Evolutionary conservation across 75 land plant genomes (phyloP).

Genomic region (Azolla pinnata): DNA sequence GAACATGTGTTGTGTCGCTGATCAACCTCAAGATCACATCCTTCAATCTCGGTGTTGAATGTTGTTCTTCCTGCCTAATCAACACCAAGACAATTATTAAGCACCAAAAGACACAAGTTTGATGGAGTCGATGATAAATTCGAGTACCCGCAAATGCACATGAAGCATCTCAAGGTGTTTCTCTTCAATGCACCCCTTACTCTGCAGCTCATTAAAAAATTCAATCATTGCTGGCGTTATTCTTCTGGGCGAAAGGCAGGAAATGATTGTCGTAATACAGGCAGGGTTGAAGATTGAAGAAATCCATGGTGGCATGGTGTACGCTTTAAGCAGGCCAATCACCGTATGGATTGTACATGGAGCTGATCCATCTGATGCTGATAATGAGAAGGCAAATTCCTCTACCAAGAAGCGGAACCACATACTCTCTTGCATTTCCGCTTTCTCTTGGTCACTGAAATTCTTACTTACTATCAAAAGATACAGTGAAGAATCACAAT

Average conservation of each 20-base stretch:
- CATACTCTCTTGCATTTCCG: conserved; percentile 12
- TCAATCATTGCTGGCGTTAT: neutral
- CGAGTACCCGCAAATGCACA: neutral
- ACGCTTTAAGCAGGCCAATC: neutral
- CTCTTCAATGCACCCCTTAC: neutral
- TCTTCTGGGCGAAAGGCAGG: neutral
- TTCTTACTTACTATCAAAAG: conserved; percentile 34
- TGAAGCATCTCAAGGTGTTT: neutral
- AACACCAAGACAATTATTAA: neutral
- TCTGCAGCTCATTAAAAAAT: neutral
- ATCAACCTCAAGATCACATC: neutral
- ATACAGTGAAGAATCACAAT: conserved; percentile 40
- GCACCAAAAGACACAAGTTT: neutral
- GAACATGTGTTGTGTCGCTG: neutral
- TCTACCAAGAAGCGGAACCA: conserved; percentile 62
- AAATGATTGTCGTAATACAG: neutral
- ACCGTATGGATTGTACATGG: neutral
- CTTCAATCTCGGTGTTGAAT: neutral
- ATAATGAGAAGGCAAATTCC: conserved; percentile 44
- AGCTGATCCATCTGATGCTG: conserved; percentile 15
- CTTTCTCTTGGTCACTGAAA: conserved; percentile 21
- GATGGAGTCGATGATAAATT: neutral
- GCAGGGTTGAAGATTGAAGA: neutral
- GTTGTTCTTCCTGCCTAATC: neutral
- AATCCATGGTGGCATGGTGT: neutral